These are phyloP conservation scores for Chamaenerion angustifolium DNA, from an alignment of 345 rosid species.

Conservation along the genomic window DNA sequence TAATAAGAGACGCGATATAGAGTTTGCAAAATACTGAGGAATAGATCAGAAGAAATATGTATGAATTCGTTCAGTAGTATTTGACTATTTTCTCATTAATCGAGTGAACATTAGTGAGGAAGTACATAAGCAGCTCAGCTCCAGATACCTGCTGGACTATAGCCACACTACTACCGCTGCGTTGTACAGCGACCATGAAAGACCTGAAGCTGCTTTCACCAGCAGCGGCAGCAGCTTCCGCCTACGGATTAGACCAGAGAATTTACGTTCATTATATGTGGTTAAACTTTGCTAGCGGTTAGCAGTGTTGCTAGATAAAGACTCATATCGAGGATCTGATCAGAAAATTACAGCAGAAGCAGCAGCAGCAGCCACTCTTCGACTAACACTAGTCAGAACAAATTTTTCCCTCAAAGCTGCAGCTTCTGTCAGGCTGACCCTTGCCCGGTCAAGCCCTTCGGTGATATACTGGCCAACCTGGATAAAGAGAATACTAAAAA, in stretches of 20 bases:
- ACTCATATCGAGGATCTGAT: constrained; percentile 2
- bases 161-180: constrained; percentile 95
- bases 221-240: constrained; percentile 98
- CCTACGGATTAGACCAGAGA: constrained; percentile 37
- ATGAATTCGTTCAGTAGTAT: neutral
- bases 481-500: constrained; percentile 15
- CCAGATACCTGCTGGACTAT: constrained; percentile 71
- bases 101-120: neutral
- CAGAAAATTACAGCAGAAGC: constrained; percentile 58
- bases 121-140: constrained; percentile 5
- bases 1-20: constrained; percentile 84
- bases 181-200: constrained; percentile 98
- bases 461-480: constrained; percentile 86
- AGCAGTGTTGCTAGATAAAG: too few species aligned
- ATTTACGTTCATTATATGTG: constrained; percentile 7
- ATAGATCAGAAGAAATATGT: constrained; percentile 10
- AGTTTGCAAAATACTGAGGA: constrained; percentile 79
- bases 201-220: constrained; percentile 99
- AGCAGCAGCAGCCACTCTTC: constrained; percentile 93
- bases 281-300: too few species aligned
- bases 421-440: constrained; percentile 85
- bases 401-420: constrained; percentile 88
- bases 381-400: constrained; percentile 71
- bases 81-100: constrained; percentile 7
- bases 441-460: constrained; percentile 94